phyloP scores from a whole-genome alignment of 116 monocot species.

The Dioscorea cayenensis region DNA sequence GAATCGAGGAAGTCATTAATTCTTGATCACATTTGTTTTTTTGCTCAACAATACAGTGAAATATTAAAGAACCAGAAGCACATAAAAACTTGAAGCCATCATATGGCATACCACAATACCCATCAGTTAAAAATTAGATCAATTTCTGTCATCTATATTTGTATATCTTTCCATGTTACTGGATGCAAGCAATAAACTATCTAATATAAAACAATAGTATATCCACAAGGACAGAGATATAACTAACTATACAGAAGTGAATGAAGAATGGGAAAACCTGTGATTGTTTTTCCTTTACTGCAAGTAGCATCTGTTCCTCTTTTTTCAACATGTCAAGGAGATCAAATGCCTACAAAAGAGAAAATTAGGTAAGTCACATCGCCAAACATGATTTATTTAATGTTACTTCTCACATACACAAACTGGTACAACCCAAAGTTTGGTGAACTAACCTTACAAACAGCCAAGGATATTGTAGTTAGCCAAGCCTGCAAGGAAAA shows the following conservation, averaged over 20 bases:
- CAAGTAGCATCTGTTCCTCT: constrained; percentile 95
- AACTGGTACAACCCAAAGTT: neutral
- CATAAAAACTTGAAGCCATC: too few species aligned
- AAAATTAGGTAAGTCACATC: neutral
- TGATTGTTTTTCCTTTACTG: constrained; percentile 63
- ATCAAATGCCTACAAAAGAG: constrained; percentile 67
- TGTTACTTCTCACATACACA: neutral
- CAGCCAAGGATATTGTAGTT: constrained; percentile 69
- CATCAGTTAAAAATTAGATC: too few species aligned
- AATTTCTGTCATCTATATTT: too few species aligned
- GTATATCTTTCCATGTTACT: too few species aligned
- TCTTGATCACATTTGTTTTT: too few species aligned
- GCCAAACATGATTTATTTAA: neutral
- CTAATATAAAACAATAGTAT: neutral
- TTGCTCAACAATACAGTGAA: too few species aligned
- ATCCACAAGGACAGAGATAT: neutral
- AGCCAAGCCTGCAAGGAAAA: constrained; percentile 71
- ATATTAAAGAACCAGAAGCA: too few species aligned
- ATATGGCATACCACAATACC: too few species aligned
- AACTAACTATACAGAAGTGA: neutral
- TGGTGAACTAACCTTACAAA: constrained; percentile 68
- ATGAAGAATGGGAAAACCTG: constrained; percentile 32
- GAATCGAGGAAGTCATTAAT: too few species aligned
- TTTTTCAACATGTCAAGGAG: constrained; percentile 92
- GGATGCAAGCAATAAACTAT: too few species aligned